Conservation (phyloP, 371 early-diverging fungal species). For the Sporodiniella umbellata region DNA sequence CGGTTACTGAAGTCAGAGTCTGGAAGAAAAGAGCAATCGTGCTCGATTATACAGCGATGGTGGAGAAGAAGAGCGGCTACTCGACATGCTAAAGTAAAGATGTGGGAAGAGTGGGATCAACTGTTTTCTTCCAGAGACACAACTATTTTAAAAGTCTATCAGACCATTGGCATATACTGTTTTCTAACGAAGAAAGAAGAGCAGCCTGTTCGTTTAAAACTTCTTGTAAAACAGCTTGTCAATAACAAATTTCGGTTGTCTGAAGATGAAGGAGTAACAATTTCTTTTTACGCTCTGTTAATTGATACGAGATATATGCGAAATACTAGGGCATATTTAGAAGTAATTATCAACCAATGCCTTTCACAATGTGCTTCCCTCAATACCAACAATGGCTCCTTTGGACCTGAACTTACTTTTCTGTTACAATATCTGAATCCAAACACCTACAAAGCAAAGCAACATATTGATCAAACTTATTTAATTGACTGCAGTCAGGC, state of each 20-base stretch:
- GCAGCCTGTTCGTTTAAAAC: constrained; percentile 2
- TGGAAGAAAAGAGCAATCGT: constrained; percentile 19
- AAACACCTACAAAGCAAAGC: constrained; percentile 38
- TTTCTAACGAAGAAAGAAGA: constrained; percentile 6
- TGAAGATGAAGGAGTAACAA: neutral
- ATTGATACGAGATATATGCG: constrained; percentile 26
- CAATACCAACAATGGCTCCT: constrained; percentile 20
- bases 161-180: constrained; percentile 26
- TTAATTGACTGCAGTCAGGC: constrained; percentile 17
- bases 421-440: constrained; percentile 48
- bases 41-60: constrained; percentile 23
- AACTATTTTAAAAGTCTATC: constrained; percentile 16
- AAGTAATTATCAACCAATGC: constrained; percentile 22
- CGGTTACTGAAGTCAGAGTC: constrained; percentile 13
- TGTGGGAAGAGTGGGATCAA: constrained; percentile 29
- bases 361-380: constrained; percentile 11
- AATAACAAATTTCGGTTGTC: constrained; percentile 13
- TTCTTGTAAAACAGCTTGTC: constrained; percentile 13
- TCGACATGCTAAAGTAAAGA: constrained; percentile 4
- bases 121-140: neutral
- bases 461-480: constrained; percentile 8
- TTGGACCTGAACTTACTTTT: constrained; percentile 49
- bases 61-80: constrained; percentile 22
- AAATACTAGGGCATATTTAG: constrained; percentile 20
- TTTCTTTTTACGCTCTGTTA: constrained; percentile 27